These are phyloP conservation scores for Podosphaera xanthii DNA, from an alignment of 2,329 filamentous ascomycete species.

Conservation along the genomic window DNA sequence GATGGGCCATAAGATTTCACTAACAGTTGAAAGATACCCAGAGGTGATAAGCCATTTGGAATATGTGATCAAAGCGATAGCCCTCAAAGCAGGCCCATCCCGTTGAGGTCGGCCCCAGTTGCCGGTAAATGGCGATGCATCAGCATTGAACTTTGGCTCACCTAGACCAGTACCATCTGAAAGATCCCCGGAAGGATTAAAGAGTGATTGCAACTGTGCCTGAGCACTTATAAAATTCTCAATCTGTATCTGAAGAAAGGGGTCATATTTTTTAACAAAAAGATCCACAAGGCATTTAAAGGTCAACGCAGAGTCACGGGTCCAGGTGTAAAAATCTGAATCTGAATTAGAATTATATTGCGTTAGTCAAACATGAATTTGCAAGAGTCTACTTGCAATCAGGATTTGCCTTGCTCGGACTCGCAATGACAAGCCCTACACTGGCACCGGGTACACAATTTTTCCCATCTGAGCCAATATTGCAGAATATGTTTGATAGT, in stretches of 20 bases:
- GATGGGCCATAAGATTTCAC: slow-evolving; percentile 43
- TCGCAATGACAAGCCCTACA: slow-evolving; percentile 32
- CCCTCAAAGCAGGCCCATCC: slow-evolving; percentile 57
- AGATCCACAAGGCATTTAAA: slow-evolving; percentile 47
- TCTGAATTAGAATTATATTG: slow-evolving; percentile 2
- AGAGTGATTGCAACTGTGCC: slow-evolving; percentile 30
- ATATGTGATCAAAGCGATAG: slow-evolving; percentile 50
- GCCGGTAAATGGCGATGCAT: slow-evolving; percentile 38
- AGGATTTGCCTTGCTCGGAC: slow-evolving; percentile 28
- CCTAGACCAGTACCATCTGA: slow-evolving; percentile 29
- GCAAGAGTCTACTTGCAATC: slow-evolving; percentile 23
- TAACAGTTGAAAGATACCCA: slow-evolving; percentile 24
- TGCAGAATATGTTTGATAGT: slow-evolving; percentile 29
- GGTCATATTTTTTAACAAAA: slow-evolving; percentile 30
- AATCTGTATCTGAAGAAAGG: slow-evolving; percentile 26
- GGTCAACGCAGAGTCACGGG: slow-evolving; percentile 46
- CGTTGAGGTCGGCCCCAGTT: slow-evolving; percentile 58
- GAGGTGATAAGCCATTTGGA: slow-evolving; percentile 48
- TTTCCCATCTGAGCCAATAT: slow-evolving; percentile 30
- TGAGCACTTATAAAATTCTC: slow-evolving; percentile 46
- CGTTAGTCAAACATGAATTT: not conserved
- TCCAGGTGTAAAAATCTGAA: slow-evolving; percentile 60
- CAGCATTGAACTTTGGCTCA: slow-evolving; percentile 51
- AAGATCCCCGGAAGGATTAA: slow-evolving; percentile 29
- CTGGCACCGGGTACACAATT: slow-evolving; percentile 24